A percentile compares a stretch with the other conserved stretches of the same genome.
phyloP scores from a whole-genome alignment of 108 stramenopile species.

The Nannochloropsis salina region DNA sequence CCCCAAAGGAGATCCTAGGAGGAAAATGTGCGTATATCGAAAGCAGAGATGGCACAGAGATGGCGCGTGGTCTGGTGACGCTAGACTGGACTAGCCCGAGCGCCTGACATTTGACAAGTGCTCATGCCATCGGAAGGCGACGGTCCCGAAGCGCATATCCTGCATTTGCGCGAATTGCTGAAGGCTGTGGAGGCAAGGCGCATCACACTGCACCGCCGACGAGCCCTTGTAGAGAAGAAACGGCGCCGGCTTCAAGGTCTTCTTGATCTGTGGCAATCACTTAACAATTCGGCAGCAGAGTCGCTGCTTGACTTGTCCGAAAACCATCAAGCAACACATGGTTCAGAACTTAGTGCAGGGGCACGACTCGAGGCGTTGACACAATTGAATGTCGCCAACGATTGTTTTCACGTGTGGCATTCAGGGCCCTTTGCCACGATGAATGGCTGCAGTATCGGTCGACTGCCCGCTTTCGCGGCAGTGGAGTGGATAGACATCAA shows the following conservation, averaged over 20 bases:
- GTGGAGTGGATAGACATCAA: constrained; percentile 57
- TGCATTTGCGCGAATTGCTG: neutral
- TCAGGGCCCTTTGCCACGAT: constrained; percentile 53
- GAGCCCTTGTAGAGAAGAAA: constrained; percentile 19
- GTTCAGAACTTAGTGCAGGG: neutral
- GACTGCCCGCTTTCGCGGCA: constrained; percentile 34
- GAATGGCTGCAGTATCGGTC: constrained; percentile 54
- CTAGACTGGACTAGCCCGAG: no score
- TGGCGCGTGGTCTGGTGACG: no score
- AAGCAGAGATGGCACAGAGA: no score
- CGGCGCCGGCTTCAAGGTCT: neutral
- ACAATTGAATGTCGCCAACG: constrained; percentile 41
- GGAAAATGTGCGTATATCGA: no score
- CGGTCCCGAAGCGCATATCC: neutral
- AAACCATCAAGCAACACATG: neutral
- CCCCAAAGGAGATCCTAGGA: no score
- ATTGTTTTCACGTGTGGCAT: constrained; percentile 55
- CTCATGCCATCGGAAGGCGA: neutral
- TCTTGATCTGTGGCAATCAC: neutral
- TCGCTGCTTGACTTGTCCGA: neutral
- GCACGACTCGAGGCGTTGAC: constrained; percentile 14
- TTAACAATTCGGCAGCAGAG: neutral
- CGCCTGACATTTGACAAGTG: no score
- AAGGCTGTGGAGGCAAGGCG: neutral
- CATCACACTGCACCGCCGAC: neutral